Base-by-base conservation (phyloP, 331 rosid genomes). In the Saraca asoca region DNA sequence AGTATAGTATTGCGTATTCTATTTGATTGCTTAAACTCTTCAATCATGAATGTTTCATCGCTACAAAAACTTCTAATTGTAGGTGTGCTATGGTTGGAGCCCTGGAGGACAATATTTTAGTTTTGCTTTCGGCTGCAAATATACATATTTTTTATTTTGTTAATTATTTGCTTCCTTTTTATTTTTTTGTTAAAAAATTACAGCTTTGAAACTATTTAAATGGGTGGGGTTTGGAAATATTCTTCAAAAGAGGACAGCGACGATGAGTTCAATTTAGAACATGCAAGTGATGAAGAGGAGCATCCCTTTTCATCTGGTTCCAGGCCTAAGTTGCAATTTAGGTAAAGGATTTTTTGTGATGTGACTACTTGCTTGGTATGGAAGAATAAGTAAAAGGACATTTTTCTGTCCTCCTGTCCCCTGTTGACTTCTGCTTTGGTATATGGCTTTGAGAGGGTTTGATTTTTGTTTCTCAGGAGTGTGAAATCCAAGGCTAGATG, bases 291-390 rank as follows among this genome's bases (percentile, higher is more conserved):
- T 51, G 90, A 82, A 63, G 80, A 82, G 48, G 73, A 67, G 33
- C 44, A 38, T 72, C 67, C 49, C 29, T 78, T 54, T 63, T 75
- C 76, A 42, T 82, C 87, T 58, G 54, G 39, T 71, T 62, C 68
- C 18, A 5, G 52, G 51, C 72, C 87, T 66, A 83, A 85, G 70
- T 80, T 80, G 55, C 97, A 87, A 58, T 79, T 82, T 33, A 88
- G 95, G 95, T 90, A 16, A 39, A 69, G 20, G 5, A 2, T 37
- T 17, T 37, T 49, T 7, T 7, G 7, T 33, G 50, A 44, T 20
- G 16, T 7, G 15, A 38, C 9, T 71, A 57, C 10, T 39, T 59
- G 19, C 51, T 57, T 66, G 8, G 7, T 31, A 7, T 20, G 15
- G 37, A 12, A 33, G 18, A 52, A 11, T 54, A 5, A 5, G 35